These are phyloP conservation scores for Fusarium sp. DNA, from an alignment of 2,329 filamentous ascomycete species.

Conservation along the genomic window DNA sequence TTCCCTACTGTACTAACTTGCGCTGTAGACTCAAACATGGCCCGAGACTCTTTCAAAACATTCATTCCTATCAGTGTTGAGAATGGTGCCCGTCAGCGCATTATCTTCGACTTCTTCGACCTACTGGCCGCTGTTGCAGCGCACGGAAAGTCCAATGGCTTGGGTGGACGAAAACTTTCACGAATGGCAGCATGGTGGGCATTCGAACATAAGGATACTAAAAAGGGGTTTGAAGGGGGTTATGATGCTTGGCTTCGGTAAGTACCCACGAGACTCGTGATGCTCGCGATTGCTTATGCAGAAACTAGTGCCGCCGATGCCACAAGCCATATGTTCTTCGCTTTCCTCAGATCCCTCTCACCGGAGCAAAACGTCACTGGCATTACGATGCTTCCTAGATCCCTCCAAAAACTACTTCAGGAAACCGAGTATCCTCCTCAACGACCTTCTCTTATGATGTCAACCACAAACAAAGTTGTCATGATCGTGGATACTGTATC, in stretches of 20 bases:
- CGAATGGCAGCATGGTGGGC: slow-evolving; percentile 98
- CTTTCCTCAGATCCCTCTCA: slow-evolving; percentile 88
- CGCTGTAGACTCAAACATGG: slow-evolving; percentile 82
- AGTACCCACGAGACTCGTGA: slow-evolving; percentile 40
- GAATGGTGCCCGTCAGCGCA: slow-evolving; percentile 82
- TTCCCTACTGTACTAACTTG: slow-evolving; percentile 26
- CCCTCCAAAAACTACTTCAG: slow-evolving; percentile 87
- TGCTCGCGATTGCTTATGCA: slow-evolving; percentile 28
- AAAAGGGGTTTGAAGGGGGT: slow-evolving; percentile 92
- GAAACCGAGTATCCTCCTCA: slow-evolving; percentile 95
- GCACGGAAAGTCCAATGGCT: slow-evolving; percentile 90
- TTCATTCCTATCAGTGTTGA: slow-evolving; percentile 96
- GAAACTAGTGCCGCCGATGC: slow-evolving; percentile 83
- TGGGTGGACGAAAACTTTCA: slow-evolving; percentile 92
- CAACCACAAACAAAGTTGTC: slow-evolving; percentile 85
- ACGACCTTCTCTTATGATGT: slow-evolving; percentile 77
- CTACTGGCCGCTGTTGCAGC: slow-evolving; percentile 90
- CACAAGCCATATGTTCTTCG: slow-evolving; percentile 96
- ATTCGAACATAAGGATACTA: slow-evolving; percentile 88
- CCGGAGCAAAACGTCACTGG: slow-evolving; percentile 81
- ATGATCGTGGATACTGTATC: slow-evolving; percentile 98
- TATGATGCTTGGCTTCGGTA: slow-evolving; percentile 89
- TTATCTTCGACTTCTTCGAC: slow-evolving; percentile 97
- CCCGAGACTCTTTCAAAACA: slow-evolving; percentile 91
- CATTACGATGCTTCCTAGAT: slow-evolving; percentile 87